Percentiles rank a stretch among this genome's conserved stretches.
Evolutionary conservation across 73 alveolate species (phyloP).

Genomic region (Tetrahymena elliotti): DNA sequence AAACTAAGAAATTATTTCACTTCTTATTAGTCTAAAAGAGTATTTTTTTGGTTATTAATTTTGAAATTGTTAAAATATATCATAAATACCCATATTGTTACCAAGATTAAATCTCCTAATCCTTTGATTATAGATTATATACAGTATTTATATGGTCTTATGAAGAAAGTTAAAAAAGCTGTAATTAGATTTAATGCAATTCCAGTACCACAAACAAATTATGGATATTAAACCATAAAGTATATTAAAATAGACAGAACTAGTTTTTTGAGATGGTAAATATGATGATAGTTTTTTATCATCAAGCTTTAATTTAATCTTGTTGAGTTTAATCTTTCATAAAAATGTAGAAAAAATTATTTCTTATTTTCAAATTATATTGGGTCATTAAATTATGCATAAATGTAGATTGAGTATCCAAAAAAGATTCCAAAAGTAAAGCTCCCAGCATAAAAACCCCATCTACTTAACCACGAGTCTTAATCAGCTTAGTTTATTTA

Average conservation of each 20-base stretch:
- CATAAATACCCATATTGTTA: background rate
- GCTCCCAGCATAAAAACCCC: background rate
- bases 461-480: background rate
- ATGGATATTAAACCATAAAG: background rate
- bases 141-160: background rate
- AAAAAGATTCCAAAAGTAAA: background rate
- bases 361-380: background rate
- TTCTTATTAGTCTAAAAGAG: background rate
- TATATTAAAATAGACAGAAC: background rate
- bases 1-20: background rate
- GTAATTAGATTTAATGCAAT: background rate
- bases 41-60: background rate
- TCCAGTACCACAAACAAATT: background rate
- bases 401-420: background rate
- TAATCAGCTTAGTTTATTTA: background rate
- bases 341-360: background rate
- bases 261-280: background rate
- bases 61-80: background rate
- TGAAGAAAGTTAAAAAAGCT: background rate
- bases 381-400: background rate
- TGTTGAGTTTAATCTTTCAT: background rate
- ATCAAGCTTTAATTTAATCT: background rate
- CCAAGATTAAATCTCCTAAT: background rate
- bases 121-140: background rate
- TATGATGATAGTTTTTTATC: background rate